A percentile compares a stretch with the other conserved stretches of the same genome.
phyloP scores from a whole-genome alignment of 257 asterid genomes.

The Solanum virginianum region DNA sequence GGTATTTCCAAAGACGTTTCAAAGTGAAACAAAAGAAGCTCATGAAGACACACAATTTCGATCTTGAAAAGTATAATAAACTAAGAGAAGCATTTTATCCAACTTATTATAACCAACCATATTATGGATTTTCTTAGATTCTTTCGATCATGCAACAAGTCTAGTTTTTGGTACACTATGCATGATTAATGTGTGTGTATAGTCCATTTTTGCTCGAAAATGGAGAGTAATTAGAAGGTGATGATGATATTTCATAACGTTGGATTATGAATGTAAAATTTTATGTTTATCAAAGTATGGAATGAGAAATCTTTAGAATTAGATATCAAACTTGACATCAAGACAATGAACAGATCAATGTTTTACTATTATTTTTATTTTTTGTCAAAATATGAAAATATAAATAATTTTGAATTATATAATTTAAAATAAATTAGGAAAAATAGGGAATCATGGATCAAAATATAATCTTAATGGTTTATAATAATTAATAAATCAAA shows the following conservation, averaged over 20 bases:
- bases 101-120: not conserved
- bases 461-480: no score
- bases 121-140: not conserved
- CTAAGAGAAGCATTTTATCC: slow-evolving; percentile 22
- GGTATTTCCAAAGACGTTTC: slow-evolving; percentile 34
- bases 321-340: not conserved
- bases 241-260: not conserved
- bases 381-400: no score
- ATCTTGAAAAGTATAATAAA: slow-evolving; percentile 20
- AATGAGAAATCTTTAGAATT: not conserved
- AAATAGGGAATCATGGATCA: no score
- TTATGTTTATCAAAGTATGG: not conserved
- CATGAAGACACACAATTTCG: slow-evolving; percentile 24
- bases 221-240: not conserved
- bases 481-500: no score
- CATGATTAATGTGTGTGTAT: slow-evolving; percentile 5
- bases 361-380: no score
- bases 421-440: no score
- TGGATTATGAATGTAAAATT: not conserved
- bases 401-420: no score
- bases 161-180: slow-evolving; percentile 5
- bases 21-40: slow-evolving; percentile 27
- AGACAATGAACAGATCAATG: no score
- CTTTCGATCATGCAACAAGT: not conserved
- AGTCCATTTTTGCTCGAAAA: not conserved